Evolutionary conservation across 2,329 filamentous ascomycete genomes (phyloP), one percentile per base, ranked within the genome.

Genomic region (Madurella fahalii): DNA sequence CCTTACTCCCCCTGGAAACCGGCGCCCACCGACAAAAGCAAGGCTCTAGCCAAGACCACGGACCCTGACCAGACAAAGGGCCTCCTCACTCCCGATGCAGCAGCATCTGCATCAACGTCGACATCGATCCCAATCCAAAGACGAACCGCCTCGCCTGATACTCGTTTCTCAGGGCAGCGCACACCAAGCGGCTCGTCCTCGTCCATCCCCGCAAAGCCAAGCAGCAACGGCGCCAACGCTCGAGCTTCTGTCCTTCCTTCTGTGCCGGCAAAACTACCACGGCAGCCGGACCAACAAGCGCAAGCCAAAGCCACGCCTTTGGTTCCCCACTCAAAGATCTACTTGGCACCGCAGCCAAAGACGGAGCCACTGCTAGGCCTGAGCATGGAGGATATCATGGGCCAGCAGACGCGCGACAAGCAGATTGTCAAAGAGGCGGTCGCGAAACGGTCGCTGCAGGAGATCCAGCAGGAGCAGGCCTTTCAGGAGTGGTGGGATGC

Each of bases 401-500:
- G 85, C 8, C 85, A 95, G 65, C 91, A 99, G 71, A 84, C 87
- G 68, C 83, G 83, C 9, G 92, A 96, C 68, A 94, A 95, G 66
- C 84, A 90, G 54, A 81, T 83, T 16, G 85, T 95, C 57, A 86
- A 84, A 50, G 92, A 96, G 67, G 90, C 91, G 1, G 85, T 85
- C 11, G 89, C 91, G 2, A 96, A 95, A 72, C 82, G 93, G 53
- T 94, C 89, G 59, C 74, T 99, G 31, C 86, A 95, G 66, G 94
- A 97, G 59, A 99, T 99, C 56, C 94, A 99, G 69, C 85, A 94
- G 61, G 94, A 99, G 71, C 94, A 99, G 67, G 90, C 90, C 49
- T 99, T 99, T 68, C 90, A 96, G 68, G 86, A 95, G 68, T 96
- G 92, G 91, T 96, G 91, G 91, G 90, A 95, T 61, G 85, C 88